These are phyloP conservation scores for Acacia acuminata DNA, from an alignment of 306 rosid genomes.

Conservation along the genomic window DNA sequence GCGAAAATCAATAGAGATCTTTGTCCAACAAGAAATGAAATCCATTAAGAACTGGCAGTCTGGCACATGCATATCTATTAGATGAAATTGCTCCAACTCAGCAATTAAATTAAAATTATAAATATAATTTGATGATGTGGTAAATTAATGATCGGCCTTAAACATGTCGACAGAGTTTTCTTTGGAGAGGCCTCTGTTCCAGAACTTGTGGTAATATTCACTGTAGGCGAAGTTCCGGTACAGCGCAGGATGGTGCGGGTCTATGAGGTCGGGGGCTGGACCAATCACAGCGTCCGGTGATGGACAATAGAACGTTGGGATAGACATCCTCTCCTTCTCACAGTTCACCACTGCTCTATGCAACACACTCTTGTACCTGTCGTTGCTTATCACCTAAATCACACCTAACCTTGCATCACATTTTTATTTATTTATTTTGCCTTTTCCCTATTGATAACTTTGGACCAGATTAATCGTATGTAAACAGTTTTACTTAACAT, in stretches of 20 bases:
- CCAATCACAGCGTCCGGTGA: conserved; percentile 57
- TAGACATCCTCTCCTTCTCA: conserved; percentile 70
- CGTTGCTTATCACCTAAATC: conserved; percentile 49
- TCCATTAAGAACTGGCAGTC: neutral
- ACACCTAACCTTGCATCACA: neutral
- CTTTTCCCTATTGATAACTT: too few species aligned
- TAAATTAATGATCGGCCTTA: conserved; percentile 5
- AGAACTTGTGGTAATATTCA: conserved; percentile 71
- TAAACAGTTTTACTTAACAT: too few species aligned
- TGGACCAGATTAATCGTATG: too few species aligned
- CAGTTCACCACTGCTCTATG: conserved; percentile 78
- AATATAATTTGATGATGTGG: neutral
- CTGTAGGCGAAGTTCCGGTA: conserved; percentile 55
- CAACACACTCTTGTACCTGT: conserved; percentile 77
- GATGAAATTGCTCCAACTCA: neutral
- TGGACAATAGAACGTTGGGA: conserved; percentile 89
- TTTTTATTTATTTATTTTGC: too few species aligned
- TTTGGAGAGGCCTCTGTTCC: conserved; percentile 62
- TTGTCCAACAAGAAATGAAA: neutral
- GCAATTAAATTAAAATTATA: neutral
- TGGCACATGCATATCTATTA: neutral
- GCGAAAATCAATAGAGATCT: neutral
- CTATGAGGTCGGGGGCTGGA: conserved; percentile 58
- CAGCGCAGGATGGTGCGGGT: conserved; percentile 36
- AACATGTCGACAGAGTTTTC: conserved; percentile 39